phyloP scores from a whole-genome alignment of 78 protist genomes.

The Cavenderia fasciculata region DNA sequence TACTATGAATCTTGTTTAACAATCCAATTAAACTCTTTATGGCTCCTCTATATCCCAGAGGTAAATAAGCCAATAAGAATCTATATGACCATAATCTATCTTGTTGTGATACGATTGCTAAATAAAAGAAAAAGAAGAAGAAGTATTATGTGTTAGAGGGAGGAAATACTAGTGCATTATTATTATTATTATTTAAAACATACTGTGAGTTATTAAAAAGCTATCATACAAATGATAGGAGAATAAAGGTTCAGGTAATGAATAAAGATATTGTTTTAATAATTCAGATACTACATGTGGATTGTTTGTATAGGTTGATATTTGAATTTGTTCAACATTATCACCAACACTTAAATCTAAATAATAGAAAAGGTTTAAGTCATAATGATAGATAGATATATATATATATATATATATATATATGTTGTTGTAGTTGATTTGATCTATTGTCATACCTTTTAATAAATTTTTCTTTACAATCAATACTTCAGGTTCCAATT shows the following conservation, averaged over 20 bases:
- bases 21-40: slow-evolving; percentile 28
- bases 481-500: slow-evolving; percentile 28
- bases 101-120: slow-evolving; percentile 47
- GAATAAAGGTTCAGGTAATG: slow-evolving; percentile 62
- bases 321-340: slow-evolving; percentile 41
- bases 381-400: background rate
- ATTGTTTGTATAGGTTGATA: slow-evolving; percentile 56
- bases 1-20: slow-evolving; percentile 16
- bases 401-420: background rate
- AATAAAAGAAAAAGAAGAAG: too few species aligned
- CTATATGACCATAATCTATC: slow-evolving; percentile 76
- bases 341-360: slow-evolving; percentile 61
- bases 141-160: too few species aligned
- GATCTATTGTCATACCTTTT: too few species aligned
- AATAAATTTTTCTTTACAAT: slow-evolving; percentile 58
- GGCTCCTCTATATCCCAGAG: slow-evolving; percentile 57
- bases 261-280: slow-evolving; percentile 44
- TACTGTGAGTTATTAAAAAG: slow-evolving; percentile 61
- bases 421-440: too few species aligned
- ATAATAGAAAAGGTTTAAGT: background rate
- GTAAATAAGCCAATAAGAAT: slow-evolving; percentile 61
- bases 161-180: too few species aligned
- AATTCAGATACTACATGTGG: slow-evolving; percentile 46
- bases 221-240: slow-evolving; percentile 61
- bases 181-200: too few species aligned